Percentiles rank a stretch among this genome's conserved stretches.
Evolutionary conservation across 345 rosid genomes (phyloP).

Genomic region (Populus deltoides): DNA sequence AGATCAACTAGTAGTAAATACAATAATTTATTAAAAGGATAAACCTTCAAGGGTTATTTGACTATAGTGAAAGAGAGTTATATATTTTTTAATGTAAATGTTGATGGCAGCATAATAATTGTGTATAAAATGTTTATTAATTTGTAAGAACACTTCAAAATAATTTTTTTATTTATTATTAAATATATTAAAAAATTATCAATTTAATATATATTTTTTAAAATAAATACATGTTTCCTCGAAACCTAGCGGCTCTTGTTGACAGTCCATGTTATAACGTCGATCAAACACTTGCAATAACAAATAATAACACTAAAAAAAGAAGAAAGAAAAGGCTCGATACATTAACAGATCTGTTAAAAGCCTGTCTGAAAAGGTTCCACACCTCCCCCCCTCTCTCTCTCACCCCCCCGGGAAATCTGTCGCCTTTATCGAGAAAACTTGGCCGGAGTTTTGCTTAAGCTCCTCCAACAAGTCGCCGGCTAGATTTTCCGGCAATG

Average conservation of each 20-base stretch:
- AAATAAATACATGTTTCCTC: no score
- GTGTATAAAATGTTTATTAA: no score
- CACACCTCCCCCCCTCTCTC: not conserved
- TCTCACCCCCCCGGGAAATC: not conserved
- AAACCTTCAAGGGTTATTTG: no score
- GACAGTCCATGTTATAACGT: not conserved
- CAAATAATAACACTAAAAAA: not conserved
- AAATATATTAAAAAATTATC: not conserved
- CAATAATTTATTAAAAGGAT: no score
- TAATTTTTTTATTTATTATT: not conserved
- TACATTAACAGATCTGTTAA: not conserved
- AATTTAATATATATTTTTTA: no score
- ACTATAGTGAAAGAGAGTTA: no score
- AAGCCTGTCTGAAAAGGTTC: slow-evolving; percentile 3
- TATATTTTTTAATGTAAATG: no score
- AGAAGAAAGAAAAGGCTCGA: not conserved
- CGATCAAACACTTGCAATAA: not conserved
- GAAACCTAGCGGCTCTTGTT: not conserved
- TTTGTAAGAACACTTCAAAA: no score
- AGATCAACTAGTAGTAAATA: no score
- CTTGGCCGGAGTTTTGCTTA: not conserved
- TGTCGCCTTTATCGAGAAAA: not conserved
- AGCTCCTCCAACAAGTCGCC: not conserved
- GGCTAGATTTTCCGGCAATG: slow-evolving; percentile 13
- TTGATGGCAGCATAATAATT: no score